Base-by-base conservation (phyloP, 2,329 filamentous ascomycete species). In the Aureobasidium sp. region DNA sequence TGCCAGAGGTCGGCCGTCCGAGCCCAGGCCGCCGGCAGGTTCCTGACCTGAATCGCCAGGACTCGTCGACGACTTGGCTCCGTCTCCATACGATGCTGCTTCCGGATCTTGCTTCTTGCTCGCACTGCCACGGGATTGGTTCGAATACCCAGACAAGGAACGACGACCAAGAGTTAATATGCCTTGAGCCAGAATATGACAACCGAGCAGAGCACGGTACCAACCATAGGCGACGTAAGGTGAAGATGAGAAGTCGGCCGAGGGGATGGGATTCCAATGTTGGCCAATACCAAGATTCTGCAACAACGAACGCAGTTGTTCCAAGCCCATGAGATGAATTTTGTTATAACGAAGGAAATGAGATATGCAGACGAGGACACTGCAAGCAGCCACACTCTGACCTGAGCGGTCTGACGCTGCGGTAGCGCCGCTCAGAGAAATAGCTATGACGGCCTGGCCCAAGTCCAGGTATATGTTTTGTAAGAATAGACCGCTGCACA, bases 381-480 rank as follows among this genome's bases (percentile, higher is more conserved):
- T 82, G 71, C 87, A 91, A 44, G 87, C 83, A 55, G 89, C 80
- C 49, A 90, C 84, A 69, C 88, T 90, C 69, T 86, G 85, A 61
- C 86, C 86, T 5, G 87, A 85, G 57, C 86, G 86, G 63, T 86
- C 83, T 67, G 82, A 83, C 8, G 85, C 84, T 65, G 83, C 86
- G 8, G 86, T 88, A 63, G 91, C 91, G 63, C 91, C 92, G 65
- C 92, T 92, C 11, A 97, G 79, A 0, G 91, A 95, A 62, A 96
- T 86, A 63, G 92, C 92, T 70, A 97, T 95, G 71, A 96, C 91
- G 63, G 93, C 90, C 75, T 97, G 93, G 63, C 92, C 91, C 58
- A 96, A 82, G 72, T 97, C 92, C 67, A 97, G 81, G 62, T 93
- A 88, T 70, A 95, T 87, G 71, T 90, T 90, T 72, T 96, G 92